Base-by-base conservation (phyloP, 176 grass and related monocot species). In the Phoenix roebelenii region DNA sequence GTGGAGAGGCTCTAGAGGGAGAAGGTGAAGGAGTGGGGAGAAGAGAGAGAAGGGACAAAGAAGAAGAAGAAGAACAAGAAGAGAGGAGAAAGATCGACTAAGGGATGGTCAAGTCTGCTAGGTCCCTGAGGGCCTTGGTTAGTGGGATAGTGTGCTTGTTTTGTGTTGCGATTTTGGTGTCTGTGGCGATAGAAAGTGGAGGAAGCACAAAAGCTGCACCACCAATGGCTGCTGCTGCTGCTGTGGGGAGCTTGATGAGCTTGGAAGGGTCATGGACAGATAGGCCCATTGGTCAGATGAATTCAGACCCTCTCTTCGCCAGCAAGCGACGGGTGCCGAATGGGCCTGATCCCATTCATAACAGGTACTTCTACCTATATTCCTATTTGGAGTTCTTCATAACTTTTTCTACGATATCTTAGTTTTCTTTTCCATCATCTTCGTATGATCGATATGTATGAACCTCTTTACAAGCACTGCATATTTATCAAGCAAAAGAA, bases 291-390 rank as follows among this genome's bases (percentile, higher is more conserved):
- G 39, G 3, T 16, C 4, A 15, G 4, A 56, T 59, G 54, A 29
- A 52, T 50, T 52, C 26, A 22, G 56, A 61, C 25, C 57, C 39
- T 51, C 60, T 60, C 44, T 25, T 18, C 22, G 28, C 2, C 24
- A 60, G 35, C 57, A 71, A 71, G 57, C 50, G 56, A 49, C 60
- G 30, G 19, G 68, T 71, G 4, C 68, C 68, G 4, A 71, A 71
- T 59, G 68, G 68, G 1, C 68, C 68, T 52, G 68, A 71, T 71
- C 68, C 68, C 22, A 71, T 71, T 60, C 68, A 71, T 4, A 71
- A 71, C 57, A 71, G 56, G 68, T 71, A 71, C 56, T 49, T 15
- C 5, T 1, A 5, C 4, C 35, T 3, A 44, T 44, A 14, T 44
- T 12, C 12, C 1, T 14, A 44, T 7, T 44, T 44, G 35, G 6